Conservation (phyloP, 805 yeast species). For the Myxozyma vanderwaltii region DNA sequence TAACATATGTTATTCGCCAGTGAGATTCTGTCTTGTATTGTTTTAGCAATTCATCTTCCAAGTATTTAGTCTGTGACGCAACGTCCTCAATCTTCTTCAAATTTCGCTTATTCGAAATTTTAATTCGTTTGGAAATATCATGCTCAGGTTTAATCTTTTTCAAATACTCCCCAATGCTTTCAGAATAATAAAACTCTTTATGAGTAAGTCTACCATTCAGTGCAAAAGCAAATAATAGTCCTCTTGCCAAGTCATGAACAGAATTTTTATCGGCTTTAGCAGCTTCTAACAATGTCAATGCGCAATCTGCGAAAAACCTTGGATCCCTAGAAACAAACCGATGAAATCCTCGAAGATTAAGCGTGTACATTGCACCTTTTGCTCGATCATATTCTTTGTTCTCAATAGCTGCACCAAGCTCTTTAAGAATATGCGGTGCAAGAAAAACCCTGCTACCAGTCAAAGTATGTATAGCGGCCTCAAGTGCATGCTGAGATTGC, state of each 20-base stretch:
- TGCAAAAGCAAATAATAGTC: conserved; percentile 5
- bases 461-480: conserved; percentile 68
- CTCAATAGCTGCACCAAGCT: conserved; percentile 54
- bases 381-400: conserved; percentile 56
- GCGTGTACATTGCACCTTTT: conserved; percentile 53
- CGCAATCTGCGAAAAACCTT: conserved; percentile 15
- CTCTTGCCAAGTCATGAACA: conserved; percentile 23
- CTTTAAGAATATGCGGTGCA: conserved; percentile 52
- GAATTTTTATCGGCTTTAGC: conserved; percentile 25
- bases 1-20: conserved; percentile 21
- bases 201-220: conserved; percentile 8
- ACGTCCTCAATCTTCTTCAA: conserved; percentile 29
- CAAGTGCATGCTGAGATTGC: conserved; percentile 68
- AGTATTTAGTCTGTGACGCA: background rate
- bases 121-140: conserved; percentile 30
- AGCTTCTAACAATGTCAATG: conserved; percentile 19
- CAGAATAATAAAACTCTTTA: conserved; percentile 8
- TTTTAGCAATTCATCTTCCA: conserved; percentile 27
- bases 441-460: conserved; percentile 65
- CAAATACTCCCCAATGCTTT: conserved; percentile 5
- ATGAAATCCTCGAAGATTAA: conserved; percentile 21
- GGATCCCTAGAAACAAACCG: conserved; percentile 21
- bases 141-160: conserved; percentile 29
- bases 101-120: conserved; percentile 23
- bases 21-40: conserved; percentile 16